Conservation (phyloP, 2,329 filamentous ascomycete genomes). For the Xylaria multiplex region DNA sequence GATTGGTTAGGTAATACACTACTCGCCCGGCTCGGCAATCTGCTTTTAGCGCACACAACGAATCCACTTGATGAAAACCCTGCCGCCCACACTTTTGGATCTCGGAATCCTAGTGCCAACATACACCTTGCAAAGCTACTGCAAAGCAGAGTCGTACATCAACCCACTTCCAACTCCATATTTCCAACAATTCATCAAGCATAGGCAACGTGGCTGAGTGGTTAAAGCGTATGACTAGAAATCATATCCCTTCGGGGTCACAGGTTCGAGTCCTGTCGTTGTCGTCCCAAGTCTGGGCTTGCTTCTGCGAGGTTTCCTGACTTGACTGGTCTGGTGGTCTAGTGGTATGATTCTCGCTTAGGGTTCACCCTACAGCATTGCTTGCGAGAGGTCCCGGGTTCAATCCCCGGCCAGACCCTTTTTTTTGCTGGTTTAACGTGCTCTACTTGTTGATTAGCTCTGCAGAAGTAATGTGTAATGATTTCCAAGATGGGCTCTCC, state of each 20-base stretch:
- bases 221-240: slow-evolving; percentile 41
- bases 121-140: not conserved
- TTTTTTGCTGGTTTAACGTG: slow-evolving; percentile 20
- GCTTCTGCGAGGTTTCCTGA: not conserved
- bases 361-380: slow-evolving; percentile 53
- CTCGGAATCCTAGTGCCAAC: too few species aligned
- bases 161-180: not conserved
- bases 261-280: slow-evolving; percentile 40
- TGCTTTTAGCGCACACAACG: too few species aligned
- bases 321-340: slow-evolving; percentile 64
- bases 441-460: not conserved
- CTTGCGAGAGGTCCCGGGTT: slow-evolving; percentile 56
- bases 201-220: slow-evolving; percentile 39
- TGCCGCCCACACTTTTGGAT: too few species aligned
- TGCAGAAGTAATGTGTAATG: not conserved
- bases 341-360: slow-evolving; percentile 79
- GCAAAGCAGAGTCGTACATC: not conserved
- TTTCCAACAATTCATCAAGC: not conserved
- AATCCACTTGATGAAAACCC: too few species aligned
- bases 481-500: too few species aligned
- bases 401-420: slow-evolving; percentile 53
- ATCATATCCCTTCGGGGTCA: slow-evolving; percentile 41
- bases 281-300: slow-evolving; percentile 16
- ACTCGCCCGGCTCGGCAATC: too few species aligned
- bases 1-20: too few species aligned